Evolutionary conservation across 495 filamentous ascomycete species (phyloP), one percentile per base, ranked within the genome.

Genomic region (Penicillium arizonense): DNA sequence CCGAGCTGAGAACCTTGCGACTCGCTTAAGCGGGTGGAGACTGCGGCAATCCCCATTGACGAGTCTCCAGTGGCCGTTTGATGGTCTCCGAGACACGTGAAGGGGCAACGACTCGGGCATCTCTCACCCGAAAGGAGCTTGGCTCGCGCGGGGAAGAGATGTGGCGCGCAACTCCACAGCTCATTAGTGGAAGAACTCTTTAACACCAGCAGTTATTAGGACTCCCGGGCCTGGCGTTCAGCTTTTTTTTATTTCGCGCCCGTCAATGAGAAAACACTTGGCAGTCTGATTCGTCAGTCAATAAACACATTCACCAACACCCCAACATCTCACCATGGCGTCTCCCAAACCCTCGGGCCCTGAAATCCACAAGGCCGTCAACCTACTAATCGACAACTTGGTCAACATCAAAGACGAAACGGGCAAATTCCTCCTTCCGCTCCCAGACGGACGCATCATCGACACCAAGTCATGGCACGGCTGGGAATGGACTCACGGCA

Each of bases 401-500:
- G 71, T 89, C 53, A 83, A 87, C 65, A 88, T 89, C 67, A 80
- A 78, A 59, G 87, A 90, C 66, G 74, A 71, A 9, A 85, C 84
- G 0, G 87, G 87, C 23, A 71, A 84, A 59, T 90, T 88, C 69
- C 77, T 89, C 9, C 66, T 89, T 24, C 78, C 69, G 14, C 75
- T 90, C 16, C 64, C 74, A 7, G 87, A 89, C 54, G 87, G 87
- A 32, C 82, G 87, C 23, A 71, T 89, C 30, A 89, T 90, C 53
- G 87, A 90, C 62, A 90, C 87, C 14, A 90, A 90, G 67, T 86
- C 84, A 36, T 90, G 87, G 87, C 67, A 80, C 36, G 84, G 82
- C 55, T 90, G 87, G 87, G 87, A 90, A 74, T 90, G 87, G 87
- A 90, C 87, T 4, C 87, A 90, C 65, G 87, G 87, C 6, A 81